phyloP scores from a whole-genome alignment of 306 rosid genomes.

The Prunus mongolica region DNA sequence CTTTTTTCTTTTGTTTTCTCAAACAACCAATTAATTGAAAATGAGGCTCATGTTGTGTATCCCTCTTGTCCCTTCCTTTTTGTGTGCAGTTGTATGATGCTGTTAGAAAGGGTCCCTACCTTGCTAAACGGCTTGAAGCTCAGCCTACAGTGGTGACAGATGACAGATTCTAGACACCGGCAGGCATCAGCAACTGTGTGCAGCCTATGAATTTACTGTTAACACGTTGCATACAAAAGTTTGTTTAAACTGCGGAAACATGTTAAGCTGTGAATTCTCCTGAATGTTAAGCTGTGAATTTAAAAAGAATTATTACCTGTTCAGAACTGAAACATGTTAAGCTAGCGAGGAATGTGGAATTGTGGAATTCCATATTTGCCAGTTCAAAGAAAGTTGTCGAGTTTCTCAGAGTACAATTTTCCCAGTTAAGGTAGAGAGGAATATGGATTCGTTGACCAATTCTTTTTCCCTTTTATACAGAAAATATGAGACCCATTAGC shows the following conservation, averaged over 20 bases:
- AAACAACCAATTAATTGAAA: background rate
- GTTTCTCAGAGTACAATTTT: no score
- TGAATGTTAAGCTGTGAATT: background rate
- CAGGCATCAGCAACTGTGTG: background rate
- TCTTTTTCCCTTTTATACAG: no score
- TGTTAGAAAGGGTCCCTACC: conserved; percentile 70
- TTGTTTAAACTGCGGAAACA: background rate
- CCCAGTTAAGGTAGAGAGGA: no score
- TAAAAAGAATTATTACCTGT: background rate
- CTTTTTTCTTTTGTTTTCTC: background rate
- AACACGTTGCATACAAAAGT: background rate
- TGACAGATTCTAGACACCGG: conserved; percentile 50
- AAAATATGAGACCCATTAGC: no score
- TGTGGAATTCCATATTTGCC: no score
- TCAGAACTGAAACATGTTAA: background rate
- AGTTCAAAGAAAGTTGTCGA: no score
- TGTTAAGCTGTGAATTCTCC: background rate
- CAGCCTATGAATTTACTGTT: background rate
- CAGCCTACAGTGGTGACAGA: conserved; percentile 83
- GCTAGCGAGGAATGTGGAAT: background rate
- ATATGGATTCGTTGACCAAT: no score
- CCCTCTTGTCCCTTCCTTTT: background rate
- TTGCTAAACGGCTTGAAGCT: conserved; percentile 50
- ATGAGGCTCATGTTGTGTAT: background rate
- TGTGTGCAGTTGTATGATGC: conserved; percentile 73